Percentiles rank a stretch among this genome's conserved stretches.
phyloP scores from a whole-genome alignment of 176 grass and related monocot species.

The Zea luxurians region DNA sequence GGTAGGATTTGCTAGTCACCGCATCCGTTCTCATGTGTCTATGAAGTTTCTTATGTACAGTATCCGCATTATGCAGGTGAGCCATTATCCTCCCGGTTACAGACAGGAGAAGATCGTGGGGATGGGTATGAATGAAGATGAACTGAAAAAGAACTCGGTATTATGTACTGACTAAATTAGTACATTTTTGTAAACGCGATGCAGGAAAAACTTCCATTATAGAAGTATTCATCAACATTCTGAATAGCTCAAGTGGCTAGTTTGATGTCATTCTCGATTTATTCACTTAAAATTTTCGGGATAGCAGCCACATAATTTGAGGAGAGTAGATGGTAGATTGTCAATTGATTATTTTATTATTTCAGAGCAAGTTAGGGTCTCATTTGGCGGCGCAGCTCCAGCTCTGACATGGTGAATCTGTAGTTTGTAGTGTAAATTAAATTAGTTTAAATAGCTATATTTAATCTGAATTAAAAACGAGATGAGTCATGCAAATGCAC shows the following conservation, averaged over 20 bases:
- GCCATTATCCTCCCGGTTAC: conserved; percentile 87
- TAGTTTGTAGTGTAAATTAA: neutral
- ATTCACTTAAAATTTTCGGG: neutral
- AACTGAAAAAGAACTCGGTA: conserved; percentile 87
- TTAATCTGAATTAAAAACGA: neutral
- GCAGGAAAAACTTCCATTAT: neutral
- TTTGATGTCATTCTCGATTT: neutral
- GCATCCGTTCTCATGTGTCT: neutral
- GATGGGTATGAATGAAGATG: conserved; percentile 97
- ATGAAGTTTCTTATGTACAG: conserved; percentile 14
- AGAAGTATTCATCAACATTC: neutral
- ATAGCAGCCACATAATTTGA: neutral
- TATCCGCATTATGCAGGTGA: conserved; percentile 63
- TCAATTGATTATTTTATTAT: neutral
- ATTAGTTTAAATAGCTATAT: neutral
- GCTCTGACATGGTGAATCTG: neutral
- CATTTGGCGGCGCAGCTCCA: neutral
- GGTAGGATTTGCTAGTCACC: conserved; percentile 47
- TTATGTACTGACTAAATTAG: conserved; percentile 7
- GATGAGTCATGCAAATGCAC: neutral
- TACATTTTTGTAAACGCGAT: neutral
- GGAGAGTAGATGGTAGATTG: neutral
- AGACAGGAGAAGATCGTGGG: conserved; percentile 80
- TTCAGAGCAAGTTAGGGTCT: neutral
- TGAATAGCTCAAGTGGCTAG: neutral